Conservation (phyloP, 108 stramenopile species). For the Poteriospumella lacustris region DNA sequence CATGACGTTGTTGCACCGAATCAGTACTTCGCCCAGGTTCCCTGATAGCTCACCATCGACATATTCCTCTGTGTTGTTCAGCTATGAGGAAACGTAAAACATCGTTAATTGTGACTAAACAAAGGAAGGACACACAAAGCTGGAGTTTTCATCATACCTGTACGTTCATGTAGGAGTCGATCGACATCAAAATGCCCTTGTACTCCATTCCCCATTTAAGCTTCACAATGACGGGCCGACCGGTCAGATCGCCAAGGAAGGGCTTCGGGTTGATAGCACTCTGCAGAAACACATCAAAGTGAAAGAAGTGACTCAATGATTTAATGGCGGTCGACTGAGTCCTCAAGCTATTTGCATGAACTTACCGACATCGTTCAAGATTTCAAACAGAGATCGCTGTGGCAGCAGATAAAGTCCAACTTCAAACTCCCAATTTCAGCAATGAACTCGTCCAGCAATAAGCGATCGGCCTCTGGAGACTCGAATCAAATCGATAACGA, state of each 20-base stretch:
- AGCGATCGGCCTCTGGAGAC: too few species aligned
- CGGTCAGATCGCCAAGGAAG: slow-evolving; percentile 84
- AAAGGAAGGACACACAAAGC: too few species aligned
- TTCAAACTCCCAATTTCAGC: too few species aligned
- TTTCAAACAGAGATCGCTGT: too few species aligned
- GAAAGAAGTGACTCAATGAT: too few species aligned
- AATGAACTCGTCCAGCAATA: too few species aligned
- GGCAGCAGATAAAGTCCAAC: too few species aligned
- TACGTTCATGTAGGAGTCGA: slow-evolving; percentile 97
- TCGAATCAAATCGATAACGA: too few species aligned
- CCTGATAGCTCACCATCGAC: slow-evolving; percentile 90
- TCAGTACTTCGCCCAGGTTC: slow-evolving; percentile 86
- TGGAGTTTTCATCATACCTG: slow-evolving; percentile 13
- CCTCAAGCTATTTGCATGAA: too few species aligned
- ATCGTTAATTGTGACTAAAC: neutral
- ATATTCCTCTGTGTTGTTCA: slow-evolving; percentile 83
- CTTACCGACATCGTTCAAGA: too few species aligned
- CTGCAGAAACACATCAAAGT: too few species aligned
- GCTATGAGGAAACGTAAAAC: slow-evolving; percentile 35
- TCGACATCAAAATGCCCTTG: slow-evolving; percentile 73
- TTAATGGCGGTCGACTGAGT: too few species aligned
- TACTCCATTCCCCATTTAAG: slow-evolving; percentile 97
- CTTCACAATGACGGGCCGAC: slow-evolving; percentile 82
- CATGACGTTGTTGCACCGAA: slow-evolving; percentile 96
- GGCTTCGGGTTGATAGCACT: slow-evolving; percentile 97